Evolutionary conservation across 768 basidiomycete genomes (phyloP).

Genomic region (Russula lepida): DNA sequence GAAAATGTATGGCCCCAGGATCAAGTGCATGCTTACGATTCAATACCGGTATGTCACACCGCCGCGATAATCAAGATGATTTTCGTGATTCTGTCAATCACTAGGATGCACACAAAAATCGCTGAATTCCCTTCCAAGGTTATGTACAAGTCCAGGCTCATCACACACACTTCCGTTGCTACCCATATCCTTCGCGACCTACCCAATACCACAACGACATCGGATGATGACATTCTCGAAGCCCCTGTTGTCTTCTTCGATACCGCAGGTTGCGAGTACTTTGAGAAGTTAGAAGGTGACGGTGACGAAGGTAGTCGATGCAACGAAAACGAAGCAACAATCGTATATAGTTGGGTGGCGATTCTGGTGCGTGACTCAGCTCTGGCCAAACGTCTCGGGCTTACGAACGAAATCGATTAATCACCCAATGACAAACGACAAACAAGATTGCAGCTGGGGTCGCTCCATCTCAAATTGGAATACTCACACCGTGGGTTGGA

Average conservation of each 20-base stretch:
- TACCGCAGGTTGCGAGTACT: conserved; percentile 90
- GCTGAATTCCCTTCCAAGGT: conserved; percentile 79
- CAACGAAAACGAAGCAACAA: conserved; percentile 90
- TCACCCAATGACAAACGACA: neutral
- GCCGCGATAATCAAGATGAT: neutral
- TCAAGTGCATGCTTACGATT: conserved; percentile 81
- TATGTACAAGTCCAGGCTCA: conserved; percentile 66
- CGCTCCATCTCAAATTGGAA: conserved; percentile 63
- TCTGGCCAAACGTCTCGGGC: neutral
- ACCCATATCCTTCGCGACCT: conserved; percentile 66
- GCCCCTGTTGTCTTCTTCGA: conserved; percentile 90
- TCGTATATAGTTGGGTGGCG: conserved; percentile 78
- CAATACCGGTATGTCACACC: conserved; percentile 68
- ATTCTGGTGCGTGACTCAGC: conserved; percentile 48
- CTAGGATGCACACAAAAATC: conserved; percentile 82
- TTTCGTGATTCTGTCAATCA: neutral
- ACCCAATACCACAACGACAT: conserved; percentile 40
- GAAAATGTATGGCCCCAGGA: conserved; percentile 69
- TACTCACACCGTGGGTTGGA: conserved; percentile 69
- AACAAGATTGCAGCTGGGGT: conserved; percentile 53
- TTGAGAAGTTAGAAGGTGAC: conserved; percentile 70
- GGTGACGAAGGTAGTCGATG: conserved; percentile 84
- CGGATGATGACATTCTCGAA: conserved; percentile 63
- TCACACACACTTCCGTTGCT: conserved; percentile 63
- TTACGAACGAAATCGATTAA: neutral